Conservation (phyloP, 768 basidiomycete genomes). For the Lentinula detonsa region DNA sequence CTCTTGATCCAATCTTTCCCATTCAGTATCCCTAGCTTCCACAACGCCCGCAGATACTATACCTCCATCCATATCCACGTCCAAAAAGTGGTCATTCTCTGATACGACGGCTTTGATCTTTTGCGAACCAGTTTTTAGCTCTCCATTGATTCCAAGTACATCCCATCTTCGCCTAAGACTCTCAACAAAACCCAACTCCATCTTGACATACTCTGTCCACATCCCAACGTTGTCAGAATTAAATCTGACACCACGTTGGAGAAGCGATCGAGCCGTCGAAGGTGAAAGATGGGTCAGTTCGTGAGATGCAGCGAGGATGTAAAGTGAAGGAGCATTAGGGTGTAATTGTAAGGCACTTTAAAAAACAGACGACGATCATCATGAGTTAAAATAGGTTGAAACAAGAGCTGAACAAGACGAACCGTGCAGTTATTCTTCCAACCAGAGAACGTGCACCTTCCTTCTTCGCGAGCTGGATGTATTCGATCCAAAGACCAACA, state of each 20-base stretch:
- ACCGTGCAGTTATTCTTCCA: slow-evolving; percentile 80
- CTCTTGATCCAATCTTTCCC: slow-evolving; percentile 39
- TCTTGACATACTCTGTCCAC: slow-evolving; percentile 88
- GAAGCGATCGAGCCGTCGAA: slow-evolving; percentile 72
- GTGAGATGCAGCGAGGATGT: slow-evolving; percentile 80
- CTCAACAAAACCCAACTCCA: slow-evolving; percentile 87
- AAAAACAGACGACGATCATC: neutral
- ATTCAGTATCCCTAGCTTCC: slow-evolving; percentile 34
- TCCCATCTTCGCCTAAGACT: slow-evolving; percentile 74
- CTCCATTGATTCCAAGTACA: slow-evolving; percentile 55
- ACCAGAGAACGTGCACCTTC: slow-evolving; percentile 77
- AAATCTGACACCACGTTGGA: slow-evolving; percentile 82
- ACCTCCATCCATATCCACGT: slow-evolving; percentile 15
- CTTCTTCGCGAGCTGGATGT: slow-evolving; percentile 77
- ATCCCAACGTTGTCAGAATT: slow-evolving; percentile 67
- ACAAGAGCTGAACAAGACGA: slow-evolving; percentile 17
- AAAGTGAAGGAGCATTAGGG: slow-evolving; percentile 70
- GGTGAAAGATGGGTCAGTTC: slow-evolving; percentile 71
- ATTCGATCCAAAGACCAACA: slow-evolving; percentile 83
- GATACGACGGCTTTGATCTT: slow-evolving; percentile 11
- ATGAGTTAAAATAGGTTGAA: neutral
- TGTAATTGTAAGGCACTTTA: slow-evolving; percentile 81
- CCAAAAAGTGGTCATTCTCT: neutral
- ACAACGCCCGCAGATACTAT: slow-evolving; percentile 17
- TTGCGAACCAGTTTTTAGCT: slow-evolving; percentile 13